Evolutionary conservation across 2,329 filamentous ascomycete genomes (phyloP).

Genomic region (Gnomoniopsis sp.): DNA sequence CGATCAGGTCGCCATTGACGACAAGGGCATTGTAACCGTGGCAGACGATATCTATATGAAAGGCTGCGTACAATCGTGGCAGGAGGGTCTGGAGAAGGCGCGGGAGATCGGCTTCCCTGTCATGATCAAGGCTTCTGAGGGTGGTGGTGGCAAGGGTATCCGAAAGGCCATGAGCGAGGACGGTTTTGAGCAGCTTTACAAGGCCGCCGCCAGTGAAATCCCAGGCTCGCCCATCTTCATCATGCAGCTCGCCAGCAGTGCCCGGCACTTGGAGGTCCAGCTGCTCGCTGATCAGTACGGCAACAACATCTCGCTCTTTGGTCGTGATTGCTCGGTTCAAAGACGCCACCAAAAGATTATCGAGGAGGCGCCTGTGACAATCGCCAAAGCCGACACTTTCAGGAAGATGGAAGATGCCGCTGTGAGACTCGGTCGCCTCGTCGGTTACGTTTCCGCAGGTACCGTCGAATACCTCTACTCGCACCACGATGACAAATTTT

Average conservation of each 20-base stretch:
- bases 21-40: constrained; percentile 87
- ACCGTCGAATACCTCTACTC: constrained; percentile 99
- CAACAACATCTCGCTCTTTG: constrained; percentile 98
- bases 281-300: constrained; percentile 97
- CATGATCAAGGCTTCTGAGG: constrained; percentile 99
- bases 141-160: constrained; percentile 98
- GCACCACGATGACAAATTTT: constrained; percentile 96
- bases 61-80: constrained; percentile 84
- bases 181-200: constrained; percentile 83
- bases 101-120: constrained; percentile 94
- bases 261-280: constrained; percentile 95
- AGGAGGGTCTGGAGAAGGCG: constrained; percentile 86
- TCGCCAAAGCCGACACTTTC: constrained; percentile 86
- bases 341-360: constrained; percentile 99
- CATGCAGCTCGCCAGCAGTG: constrained; percentile 98
- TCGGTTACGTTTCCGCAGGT: constrained; percentile 97
- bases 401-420: constrained; percentile 95
- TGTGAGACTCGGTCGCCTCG: constrained; percentile 86
- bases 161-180: constrained; percentile 87
- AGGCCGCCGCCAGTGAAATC: constrained; percentile 94
- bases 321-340: constrained; percentile 97
- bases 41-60: constrained; percentile 79
- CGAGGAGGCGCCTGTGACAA: constrained; percentile 96
- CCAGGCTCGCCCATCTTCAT: constrained; percentile 99
- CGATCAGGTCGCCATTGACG: constrained; percentile 72